phyloP scores from a whole-genome alignment of 345 rosid species.

The Lenwebbia sp. region DNA sequence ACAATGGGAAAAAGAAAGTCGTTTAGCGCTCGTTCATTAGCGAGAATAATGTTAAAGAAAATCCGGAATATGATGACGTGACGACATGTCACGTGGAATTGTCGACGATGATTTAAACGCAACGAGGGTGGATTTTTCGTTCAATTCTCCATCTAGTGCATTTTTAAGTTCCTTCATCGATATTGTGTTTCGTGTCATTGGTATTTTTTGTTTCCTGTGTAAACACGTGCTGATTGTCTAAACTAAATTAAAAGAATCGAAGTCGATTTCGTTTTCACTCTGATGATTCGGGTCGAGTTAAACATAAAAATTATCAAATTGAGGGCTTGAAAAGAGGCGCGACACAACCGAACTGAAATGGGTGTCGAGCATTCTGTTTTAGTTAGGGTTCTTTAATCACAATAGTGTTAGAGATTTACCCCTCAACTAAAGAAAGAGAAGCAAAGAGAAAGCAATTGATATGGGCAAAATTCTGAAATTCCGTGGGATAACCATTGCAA shows the following conservation, averaged over 20 bases:
- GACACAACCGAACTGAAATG: not conserved
- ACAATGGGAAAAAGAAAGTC: not conserved
- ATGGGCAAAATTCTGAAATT: not conserved
- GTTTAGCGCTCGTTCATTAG: not conserved
- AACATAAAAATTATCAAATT: not conserved
- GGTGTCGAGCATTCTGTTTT: not conserved
- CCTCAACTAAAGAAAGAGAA: not conserved
- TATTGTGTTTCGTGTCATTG: too few relatives aligned
- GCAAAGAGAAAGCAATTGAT: not conserved
- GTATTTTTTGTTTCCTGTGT: too few relatives aligned
- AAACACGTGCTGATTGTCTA: not conserved
- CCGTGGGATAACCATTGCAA: not conserved
- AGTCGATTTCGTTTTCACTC: not conserved
- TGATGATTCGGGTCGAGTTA: not conserved
- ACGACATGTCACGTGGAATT: too few relatives aligned
- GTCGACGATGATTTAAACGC: too few relatives aligned
- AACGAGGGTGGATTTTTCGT: not conserved
- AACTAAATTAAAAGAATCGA: not conserved
- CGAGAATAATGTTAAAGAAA: not conserved
- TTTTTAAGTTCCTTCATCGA: not conserved
- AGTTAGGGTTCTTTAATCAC: not conserved
- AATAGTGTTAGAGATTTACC: not conserved
- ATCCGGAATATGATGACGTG: not conserved
- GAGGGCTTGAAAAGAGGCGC: not conserved
- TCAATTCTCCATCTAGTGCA: not conserved